Percentiles rank a stretch among this genome's conserved stretches.
These are phyloP conservation scores for Reutealis trisperma DNA, from an alignment of 345 rosid species.

Conservation along the genomic window DNA sequence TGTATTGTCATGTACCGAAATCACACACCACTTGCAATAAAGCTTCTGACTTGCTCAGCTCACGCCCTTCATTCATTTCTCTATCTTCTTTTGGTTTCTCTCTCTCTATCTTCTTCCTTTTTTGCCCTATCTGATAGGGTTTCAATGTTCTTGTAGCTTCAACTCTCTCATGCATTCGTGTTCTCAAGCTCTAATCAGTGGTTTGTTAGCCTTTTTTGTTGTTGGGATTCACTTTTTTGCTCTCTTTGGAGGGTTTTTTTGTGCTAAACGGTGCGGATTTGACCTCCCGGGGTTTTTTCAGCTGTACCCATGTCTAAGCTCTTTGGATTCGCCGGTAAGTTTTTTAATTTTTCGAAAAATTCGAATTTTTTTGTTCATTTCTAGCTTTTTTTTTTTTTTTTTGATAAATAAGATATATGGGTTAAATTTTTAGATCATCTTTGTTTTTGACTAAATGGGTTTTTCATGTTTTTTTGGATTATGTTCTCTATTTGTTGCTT, in stretches of 20 bases:
- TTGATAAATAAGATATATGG: neutral
- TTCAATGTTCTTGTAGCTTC: conserved; percentile 32
- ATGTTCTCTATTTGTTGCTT: neutral
- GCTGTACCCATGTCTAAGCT: conserved; percentile 75
- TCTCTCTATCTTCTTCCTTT: conserved; percentile 2
- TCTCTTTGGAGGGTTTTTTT: conserved; percentile 75
- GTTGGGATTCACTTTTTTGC: conserved; percentile 61
- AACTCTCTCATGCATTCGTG: conserved; percentile 53
- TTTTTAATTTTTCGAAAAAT: neutral
- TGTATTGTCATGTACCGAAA: conserved; percentile 37
- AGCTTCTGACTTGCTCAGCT: neutral
- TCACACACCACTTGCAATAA: conserved; percentile 13
- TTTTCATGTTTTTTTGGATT: neutral
- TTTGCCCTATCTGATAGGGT: conserved; percentile 95
- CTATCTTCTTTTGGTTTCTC: neutral
- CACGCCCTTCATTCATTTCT: conserved; percentile 9
- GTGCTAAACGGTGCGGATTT: conserved; percentile 38
- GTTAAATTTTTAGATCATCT: neutral
- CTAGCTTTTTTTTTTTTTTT: neutral
- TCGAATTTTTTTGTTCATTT: neutral
- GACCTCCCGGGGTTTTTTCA: conserved; percentile 47
- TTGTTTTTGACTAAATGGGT: neutral
- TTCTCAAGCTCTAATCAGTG: conserved; percentile 19
- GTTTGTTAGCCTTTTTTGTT: conserved; percentile 24
- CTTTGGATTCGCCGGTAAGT: conserved; percentile 64